phyloP scores from a whole-genome alignment of 1,139 yeast species.

The Nakaseomyces uthaithaninus region DNA sequence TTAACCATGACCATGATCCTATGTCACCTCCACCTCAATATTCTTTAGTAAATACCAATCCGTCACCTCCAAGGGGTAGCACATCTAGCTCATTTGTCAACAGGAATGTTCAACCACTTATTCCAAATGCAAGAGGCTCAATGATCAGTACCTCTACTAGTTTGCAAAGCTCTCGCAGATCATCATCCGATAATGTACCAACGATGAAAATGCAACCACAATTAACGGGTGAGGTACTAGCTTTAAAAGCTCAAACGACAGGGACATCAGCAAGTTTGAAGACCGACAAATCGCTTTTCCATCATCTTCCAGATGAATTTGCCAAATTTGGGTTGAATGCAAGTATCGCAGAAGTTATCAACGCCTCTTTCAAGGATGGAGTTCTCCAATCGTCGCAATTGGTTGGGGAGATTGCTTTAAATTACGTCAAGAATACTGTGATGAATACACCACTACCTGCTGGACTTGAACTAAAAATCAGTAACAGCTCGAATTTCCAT shows the following conservation, averaged over 20 bases:
- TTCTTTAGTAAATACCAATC: background rate
- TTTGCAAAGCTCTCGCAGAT: background rate
- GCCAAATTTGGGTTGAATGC: constrained; percentile 59
- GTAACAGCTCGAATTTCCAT: constrained; percentile 27
- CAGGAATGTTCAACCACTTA: constrained; percentile 3
- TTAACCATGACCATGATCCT: constrained; percentile 6
- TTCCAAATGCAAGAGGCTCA: background rate
- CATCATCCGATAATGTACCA: constrained; percentile 1
- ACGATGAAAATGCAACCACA: constrained; percentile 10
- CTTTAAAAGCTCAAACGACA: constrained; percentile 31
- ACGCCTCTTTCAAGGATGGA: constrained; percentile 66
- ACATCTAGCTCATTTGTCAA: background rate
- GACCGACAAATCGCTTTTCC: constrained; percentile 31
- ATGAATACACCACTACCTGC: constrained; percentile 29
- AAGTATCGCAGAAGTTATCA: constrained; percentile 71
- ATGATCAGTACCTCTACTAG: background rate
- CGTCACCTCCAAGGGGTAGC: background rate
- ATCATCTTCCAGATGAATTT: constrained; percentile 35
- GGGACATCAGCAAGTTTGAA: constrained; percentile 26
- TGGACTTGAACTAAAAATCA: constrained; percentile 32
- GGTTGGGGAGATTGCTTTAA: constrained; percentile 75
- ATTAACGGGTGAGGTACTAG: constrained; percentile 18
- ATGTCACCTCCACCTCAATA: background rate
- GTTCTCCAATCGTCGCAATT: constrained; percentile 48
- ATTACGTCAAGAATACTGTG: constrained; percentile 39